Evolutionary conservation across 2,329 filamentous ascomycete genomes (phyloP).

Genomic region (Kalaharituber pfeilii): DNA sequence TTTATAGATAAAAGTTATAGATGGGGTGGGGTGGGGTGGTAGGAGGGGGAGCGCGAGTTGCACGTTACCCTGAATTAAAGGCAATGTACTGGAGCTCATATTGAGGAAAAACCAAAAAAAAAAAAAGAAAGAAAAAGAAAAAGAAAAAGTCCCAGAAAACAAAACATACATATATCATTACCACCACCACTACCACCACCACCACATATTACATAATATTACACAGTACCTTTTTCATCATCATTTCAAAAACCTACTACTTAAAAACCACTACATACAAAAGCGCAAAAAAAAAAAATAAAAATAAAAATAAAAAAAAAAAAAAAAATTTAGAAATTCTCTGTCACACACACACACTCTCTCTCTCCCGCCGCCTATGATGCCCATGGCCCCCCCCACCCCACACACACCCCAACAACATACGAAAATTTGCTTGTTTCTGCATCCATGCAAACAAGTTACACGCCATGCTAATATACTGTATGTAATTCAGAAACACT

Average conservation of each 20-base stretch:
- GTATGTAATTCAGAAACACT: too few species aligned
- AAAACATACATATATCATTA: background rate
- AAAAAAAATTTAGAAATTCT: background rate
- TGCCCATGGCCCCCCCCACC: too few species aligned
- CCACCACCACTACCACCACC: too few species aligned
- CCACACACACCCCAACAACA: too few species aligned
- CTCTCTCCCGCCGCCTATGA: too few species aligned
- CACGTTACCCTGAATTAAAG: background rate
- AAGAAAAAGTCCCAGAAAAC: background rate
- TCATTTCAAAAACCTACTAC: background rate
- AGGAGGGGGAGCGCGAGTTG: background rate
- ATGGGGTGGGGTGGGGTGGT: background rate
- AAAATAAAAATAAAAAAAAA: background rate
- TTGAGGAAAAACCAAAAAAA: background rate
- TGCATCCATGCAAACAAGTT: too few species aligned
- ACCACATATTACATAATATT: too few species aligned
- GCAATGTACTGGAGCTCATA: background rate
- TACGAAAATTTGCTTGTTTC: too few species aligned
- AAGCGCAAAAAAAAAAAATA: background rate
- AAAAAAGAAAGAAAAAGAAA: background rate
- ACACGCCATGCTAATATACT: too few species aligned
- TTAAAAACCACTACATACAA: background rate
- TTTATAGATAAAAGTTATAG: background rate
- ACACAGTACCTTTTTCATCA: background rate
- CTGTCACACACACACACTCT: background rate